Evolutionary conservation across 768 basidiomycete species (phyloP).

Genomic region (Gyrodon lividus): DNA sequence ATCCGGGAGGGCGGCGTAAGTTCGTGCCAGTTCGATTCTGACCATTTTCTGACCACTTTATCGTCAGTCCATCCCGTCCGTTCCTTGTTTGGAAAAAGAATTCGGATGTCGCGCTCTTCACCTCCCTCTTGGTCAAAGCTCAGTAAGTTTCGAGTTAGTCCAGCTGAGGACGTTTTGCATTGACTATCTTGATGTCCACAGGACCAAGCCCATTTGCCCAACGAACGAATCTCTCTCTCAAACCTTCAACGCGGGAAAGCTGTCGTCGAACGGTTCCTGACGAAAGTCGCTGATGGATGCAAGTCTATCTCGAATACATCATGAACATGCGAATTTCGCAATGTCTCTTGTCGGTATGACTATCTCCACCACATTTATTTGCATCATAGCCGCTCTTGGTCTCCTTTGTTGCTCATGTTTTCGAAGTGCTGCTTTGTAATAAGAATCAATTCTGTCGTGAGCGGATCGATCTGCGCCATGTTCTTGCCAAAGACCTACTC

Average conservation of each 20-base stretch:
- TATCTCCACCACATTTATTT: too few species aligned
- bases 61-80: conserved; percentile 83
- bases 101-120: conserved; percentile 89
- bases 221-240: conserved; percentile 84
- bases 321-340: too few species aligned
- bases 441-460: too few species aligned
- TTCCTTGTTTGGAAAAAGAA: conserved; percentile 91
- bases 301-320: not conserved
- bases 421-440: too few species aligned
- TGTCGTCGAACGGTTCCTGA: conserved; percentile 73
- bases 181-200: conserved; percentile 22
- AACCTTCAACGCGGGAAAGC: conserved; percentile 79
- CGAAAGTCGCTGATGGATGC: conserved; percentile 43
- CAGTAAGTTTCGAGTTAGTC: conserved; percentile 46
- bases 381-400: too few species aligned
- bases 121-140: conserved; percentile 91
- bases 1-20: conserved; percentile 92
- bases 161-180: not conserved
- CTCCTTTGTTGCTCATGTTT: too few species aligned
- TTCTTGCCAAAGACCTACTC: conserved; percentile 9
- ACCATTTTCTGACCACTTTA: not conserved
- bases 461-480: too few species aligned
- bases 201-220: conserved; percentile 92
- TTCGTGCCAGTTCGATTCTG: conserved; percentile 9
- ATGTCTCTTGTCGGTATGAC: too few species aligned